phyloP scores from a whole-genome alignment of 345 rosid genomes.

The Xanthoceras sorbifolium region DNA sequence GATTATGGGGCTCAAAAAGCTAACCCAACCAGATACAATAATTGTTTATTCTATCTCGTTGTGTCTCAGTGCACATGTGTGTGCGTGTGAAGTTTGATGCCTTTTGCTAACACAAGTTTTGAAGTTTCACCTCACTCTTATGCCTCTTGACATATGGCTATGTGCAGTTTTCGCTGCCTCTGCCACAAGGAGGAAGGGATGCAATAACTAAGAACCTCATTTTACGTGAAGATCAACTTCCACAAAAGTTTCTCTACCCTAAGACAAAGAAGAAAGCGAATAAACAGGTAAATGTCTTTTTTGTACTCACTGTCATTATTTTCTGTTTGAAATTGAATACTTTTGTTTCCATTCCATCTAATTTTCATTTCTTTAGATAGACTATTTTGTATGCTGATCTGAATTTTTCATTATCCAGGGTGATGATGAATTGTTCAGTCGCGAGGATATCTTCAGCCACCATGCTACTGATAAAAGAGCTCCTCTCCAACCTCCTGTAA shows the following conservation, averaged over 20 bases:
- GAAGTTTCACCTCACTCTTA: neutral
- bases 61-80: neutral
- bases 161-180: slow-evolving; percentile 78
- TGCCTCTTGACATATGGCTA: slow-evolving; percentile 12
- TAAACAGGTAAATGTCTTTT: slow-evolving; percentile 51
- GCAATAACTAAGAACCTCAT: slow-evolving; percentile 75
- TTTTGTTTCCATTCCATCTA: neutral
- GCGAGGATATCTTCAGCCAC: slow-evolving; percentile 61
- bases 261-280: slow-evolving; percentile 76
- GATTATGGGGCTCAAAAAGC: neutral
- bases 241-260: slow-evolving; percentile 80
- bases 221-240: slow-evolving; percentile 93
- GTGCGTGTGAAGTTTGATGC: neutral
- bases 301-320: neutral
- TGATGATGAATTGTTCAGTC: slow-evolving; percentile 55
- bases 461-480: slow-evolving; percentile 56
- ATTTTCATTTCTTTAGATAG: neutral
- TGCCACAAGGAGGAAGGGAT: slow-evolving; percentile 93
- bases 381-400: neutral
- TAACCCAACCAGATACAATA: no score
- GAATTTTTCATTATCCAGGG: slow-evolving; percentile 44
- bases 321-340: slow-evolving; percentile 3
- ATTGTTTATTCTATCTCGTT: neutral
- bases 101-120: neutral
- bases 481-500: slow-evolving; percentile 77